Base-by-base conservation (phyloP, 1,284 basidiomycete genomes). In the Cutaneotrichosporon sp. region DNA sequence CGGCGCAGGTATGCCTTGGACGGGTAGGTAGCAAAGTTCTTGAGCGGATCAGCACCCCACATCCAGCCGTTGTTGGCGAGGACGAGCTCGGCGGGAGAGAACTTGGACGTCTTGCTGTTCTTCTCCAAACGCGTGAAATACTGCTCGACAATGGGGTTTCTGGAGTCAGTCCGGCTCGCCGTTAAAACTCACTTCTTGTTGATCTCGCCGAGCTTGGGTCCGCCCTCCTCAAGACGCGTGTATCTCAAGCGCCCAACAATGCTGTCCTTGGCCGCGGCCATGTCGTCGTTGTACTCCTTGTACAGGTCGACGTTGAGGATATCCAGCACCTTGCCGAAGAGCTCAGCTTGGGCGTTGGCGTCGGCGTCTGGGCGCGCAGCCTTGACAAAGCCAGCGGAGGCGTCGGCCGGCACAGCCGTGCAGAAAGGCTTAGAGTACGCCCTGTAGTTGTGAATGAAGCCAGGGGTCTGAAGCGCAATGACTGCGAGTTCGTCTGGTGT, bases 21-120 rank as follows among this genome's bases (percentile, higher is more conserved):
- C 1, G 88, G 87, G 45, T 83, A 83, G n/a, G 90, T 82, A 9
- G 93, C 94, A 76, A 98, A 98, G 77, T 97, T 96, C 60, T 85
- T 81, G 18, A 98, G 80, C 0, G 94, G 94, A 72, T 98, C 86
- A 2, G 94, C 93, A 55, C 87, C 80, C 94, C 94, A 98, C 64
- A 98, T 94, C 94, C 94, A 98, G 8, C 94, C 94, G 67, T 98
- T 98, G 76, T 97, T 97, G 5, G 94, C 94, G 26, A 97, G 77
- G 0, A 88, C 85, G 65, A 92, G 87, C 9, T 82, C 78, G 18
- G 80, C 70, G 2, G 86, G 83, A 54, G 91, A 84, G 56, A 80
- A 78, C 44, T 82, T 80, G 46, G 82, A 74, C 1, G 81, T 81
- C 20, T 76, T 78, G 4, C 57, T 62, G 58, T 77, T 78, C 7